Base-by-base conservation (phyloP, 139 green algal genomes). In the Asterochloris erici region DNA sequence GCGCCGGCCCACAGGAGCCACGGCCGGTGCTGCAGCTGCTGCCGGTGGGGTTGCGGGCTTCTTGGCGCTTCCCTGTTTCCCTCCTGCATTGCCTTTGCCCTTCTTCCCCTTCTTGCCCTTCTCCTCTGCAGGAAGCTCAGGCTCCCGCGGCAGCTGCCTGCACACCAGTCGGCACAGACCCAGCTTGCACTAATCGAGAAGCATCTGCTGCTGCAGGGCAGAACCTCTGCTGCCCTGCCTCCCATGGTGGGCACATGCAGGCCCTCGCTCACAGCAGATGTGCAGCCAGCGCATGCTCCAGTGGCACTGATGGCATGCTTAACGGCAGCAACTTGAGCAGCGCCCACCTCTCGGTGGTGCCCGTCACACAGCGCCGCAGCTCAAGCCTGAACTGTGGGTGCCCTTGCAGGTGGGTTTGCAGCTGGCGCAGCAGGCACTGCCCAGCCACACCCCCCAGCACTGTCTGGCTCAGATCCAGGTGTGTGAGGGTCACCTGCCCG, bases 81-180 rank as follows among this genome's bases (percentile, higher is more conserved):
- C 68, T 66, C 10, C 17, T 27, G 19, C 70, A 13, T 79, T 11
- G 12, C 60, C 76, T 6, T 47, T 47, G 60, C 54, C 54, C 12
- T 60, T 68, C 54, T 79, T 79, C 23, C 75, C 75, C 23, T 79
- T 70, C 76, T 80, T 80, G 23, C 26, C 76, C 60, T 80, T 80
- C 26, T 62, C 60, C 60, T 80, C 21, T n/a, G 0, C 76, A n/a
- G 63, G 26, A 21, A n/a, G 60, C 60, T 69, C 60, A 26, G 54
- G 16, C 15, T 24, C 60, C 21, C 54, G 60, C 13, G 76, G 19
- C 76, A 80, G 23, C 38, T 80, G 76, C 76, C 76, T 80, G 76
- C 14, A 80, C 74, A 79, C 2, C 15, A 63, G 10, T 27, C 10
- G 6, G 16, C 16, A 79, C 74, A 79, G 74, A 21, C 38, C 38